phyloP scores from a whole-genome alignment of 2,329 filamentous ascomycete species.

The Xylaria arbuscula region DNA sequence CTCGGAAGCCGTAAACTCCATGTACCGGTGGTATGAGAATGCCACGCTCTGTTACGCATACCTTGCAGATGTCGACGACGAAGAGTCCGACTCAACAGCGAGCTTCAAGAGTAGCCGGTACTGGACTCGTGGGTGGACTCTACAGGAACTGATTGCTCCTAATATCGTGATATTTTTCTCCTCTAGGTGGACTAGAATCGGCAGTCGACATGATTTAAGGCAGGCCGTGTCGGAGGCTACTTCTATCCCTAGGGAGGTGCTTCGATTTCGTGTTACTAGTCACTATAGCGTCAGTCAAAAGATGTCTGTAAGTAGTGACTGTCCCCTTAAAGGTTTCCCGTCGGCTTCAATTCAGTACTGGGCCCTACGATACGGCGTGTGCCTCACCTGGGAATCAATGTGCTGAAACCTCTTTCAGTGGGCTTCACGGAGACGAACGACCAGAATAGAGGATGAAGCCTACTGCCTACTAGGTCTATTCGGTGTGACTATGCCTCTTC shows the following conservation, averaged over 20 bases:
- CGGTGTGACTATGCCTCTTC: conserved; percentile 17
- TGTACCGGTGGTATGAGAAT: conserved; percentile 24
- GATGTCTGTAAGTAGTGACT: conserved; percentile 16
- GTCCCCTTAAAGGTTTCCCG: neutral
- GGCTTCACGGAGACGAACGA: conserved; percentile 19
- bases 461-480: conserved; percentile 26
- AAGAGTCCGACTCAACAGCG: neutral
- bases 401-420: conserved; percentile 29
- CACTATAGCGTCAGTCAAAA: conserved; percentile 26
- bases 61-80: conserved; percentile 20
- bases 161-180: conserved; percentile 18
- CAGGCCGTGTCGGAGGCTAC: conserved; percentile 11
- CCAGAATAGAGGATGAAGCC: conserved; percentile 22
- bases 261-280: conserved; percentile 18
- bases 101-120: conserved; percentile 22
- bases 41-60: conserved; percentile 28
- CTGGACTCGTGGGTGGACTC: conserved; percentile 20
- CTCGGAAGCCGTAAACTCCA: conserved; percentile 15
- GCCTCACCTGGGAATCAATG: neutral
- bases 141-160: conserved; percentile 22
- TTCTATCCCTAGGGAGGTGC: conserved; percentile 11
- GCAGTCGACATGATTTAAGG: conserved; percentile 12
- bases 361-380: too few relatives aligned
- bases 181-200: conserved; percentile 14
- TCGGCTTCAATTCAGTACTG: neutral